phyloP scores from a whole-genome alignment of 148 eudicot genomes.

The Chenopodium formosanum region DNA sequence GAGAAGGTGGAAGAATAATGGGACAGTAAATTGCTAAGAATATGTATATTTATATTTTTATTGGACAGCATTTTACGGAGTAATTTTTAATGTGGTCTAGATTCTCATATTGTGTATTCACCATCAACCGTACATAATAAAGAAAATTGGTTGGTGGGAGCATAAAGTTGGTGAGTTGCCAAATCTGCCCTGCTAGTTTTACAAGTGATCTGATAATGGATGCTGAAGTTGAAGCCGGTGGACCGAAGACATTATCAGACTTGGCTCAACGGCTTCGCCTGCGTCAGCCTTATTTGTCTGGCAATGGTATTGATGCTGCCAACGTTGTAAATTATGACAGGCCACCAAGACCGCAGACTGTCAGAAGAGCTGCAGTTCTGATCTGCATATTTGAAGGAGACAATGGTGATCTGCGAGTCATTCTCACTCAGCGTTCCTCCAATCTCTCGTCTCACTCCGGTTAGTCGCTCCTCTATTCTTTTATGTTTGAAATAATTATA shows the following conservation, averaged over 20 bases:
- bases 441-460: constrained; percentile 59
- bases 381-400: constrained; percentile 63
- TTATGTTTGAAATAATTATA: too few species aligned
- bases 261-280: constrained; percentile 56
- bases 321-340: not conserved
- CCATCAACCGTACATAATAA: not conserved
- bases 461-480: not conserved
- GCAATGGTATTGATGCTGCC: not conserved
- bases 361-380: constrained; percentile 69
- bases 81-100: not conserved
- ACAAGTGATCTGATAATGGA: constrained; percentile 8
- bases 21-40: not conserved
- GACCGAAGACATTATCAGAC: constrained; percentile 15
- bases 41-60: not conserved
- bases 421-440: constrained; percentile 56
- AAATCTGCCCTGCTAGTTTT: not conserved
- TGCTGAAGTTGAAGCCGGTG: not conserved
- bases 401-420: constrained; percentile 47
- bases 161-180: constrained; percentile 10
- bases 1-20: not conserved
- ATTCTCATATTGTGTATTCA: not conserved
- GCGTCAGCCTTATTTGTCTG: constrained; percentile 27
- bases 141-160: constrained; percentile 8
- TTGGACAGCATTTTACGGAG: not conserved
- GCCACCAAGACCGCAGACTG: constrained; percentile 9